Percentiles rank a stretch among this genome's conserved stretches.
Conservation (phyloP, 495 filamentous ascomycete species). For the Oidiodendron maius region DNA sequence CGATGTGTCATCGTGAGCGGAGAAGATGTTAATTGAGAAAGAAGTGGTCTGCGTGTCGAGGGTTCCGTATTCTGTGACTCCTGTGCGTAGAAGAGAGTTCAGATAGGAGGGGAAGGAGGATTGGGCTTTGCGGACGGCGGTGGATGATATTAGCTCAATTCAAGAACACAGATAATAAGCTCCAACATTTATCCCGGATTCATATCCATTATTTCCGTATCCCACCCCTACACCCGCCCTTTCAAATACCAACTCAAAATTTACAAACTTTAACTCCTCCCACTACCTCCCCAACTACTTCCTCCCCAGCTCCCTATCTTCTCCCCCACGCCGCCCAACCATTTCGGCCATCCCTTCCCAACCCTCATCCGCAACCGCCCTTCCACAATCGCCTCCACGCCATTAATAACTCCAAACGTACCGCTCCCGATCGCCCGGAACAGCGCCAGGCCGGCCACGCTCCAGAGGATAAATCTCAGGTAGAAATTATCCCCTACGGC, state of each 20-base stretch:
- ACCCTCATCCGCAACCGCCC: slow-evolving; percentile 63
- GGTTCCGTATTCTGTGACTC: no score
- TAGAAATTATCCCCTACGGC: slow-evolving; percentile 81
- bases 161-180: no score
- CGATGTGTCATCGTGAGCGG: slow-evolving; percentile 30
- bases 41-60: no score
- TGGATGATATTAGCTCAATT: no score
- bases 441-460: slow-evolving; percentile 76
- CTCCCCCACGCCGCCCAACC: slow-evolving; percentile 36
- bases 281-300: slow-evolving; percentile 34
- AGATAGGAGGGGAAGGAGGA: no score
- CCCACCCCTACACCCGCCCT: no score
- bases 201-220: no score
- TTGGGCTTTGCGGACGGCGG: no score
- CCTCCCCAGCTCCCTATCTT: slow-evolving; percentile 35
- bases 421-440: slow-evolving; percentile 79
- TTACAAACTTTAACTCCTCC: slow-evolving; percentile 10
- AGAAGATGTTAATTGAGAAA: slow-evolving; percentile 47
- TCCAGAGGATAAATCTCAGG: slow-evolving; percentile 88
- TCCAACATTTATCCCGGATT: no score
- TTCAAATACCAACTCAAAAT: no score
- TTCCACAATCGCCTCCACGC: slow-evolving; percentile 80
- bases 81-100: no score
- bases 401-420: slow-evolving; percentile 74
- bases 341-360: slow-evolving; percentile 43